Evolutionary conservation across 2,329 filamentous ascomycete species (phyloP), one percentile per base, ranked within the genome.

Genomic region (Colletotrichum limetticola): DNA sequence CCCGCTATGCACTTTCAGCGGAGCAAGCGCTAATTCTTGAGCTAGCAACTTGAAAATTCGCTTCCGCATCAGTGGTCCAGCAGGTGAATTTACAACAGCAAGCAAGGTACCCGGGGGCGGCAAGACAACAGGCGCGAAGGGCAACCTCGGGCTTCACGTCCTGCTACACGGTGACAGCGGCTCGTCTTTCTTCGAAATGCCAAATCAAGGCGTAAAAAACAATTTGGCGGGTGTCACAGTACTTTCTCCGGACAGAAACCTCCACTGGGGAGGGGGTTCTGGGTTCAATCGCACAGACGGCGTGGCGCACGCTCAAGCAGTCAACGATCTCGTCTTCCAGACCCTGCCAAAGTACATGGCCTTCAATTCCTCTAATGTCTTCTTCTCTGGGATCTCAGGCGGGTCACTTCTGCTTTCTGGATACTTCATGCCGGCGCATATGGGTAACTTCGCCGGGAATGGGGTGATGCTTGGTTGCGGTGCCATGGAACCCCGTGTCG

Each of bases 151-250:
- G 46, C 81, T 89, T 4, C 90, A 91, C 75, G 86, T 91, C 9
- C 83, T 91, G 28, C 84, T 91, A 2, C 89, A 91, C 77, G 89
- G 89, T 62, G 89, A 91, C 76, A 88, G 89, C 55, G 89, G 89
- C 4, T 86, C 89, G 75, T 88, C 86, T 5, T 90, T 89, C 83
- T 88, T 88, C 79, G 86, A 88, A 77, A 88, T 89, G 80, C 87
- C 87, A 24, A 89, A 89, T 78, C 86, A 89, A 74, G 85, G 83
- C 16, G 85, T 89, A 11, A 85, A 86, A 66, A 78, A 80, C 59
- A 85, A 85, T 72, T 83, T 88, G 30, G 87, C 88, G 76, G 88
- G 88, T 68, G 86, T 89, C 8, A 86, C 83, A 3, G 79, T 89
- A 1, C 84, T 91, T 4, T 87, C 89, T 0, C 89, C 89, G 7